phyloP scores from a whole-genome alignment of 257 asterid genomes.

The Solanum lycopersicoides region DNA sequence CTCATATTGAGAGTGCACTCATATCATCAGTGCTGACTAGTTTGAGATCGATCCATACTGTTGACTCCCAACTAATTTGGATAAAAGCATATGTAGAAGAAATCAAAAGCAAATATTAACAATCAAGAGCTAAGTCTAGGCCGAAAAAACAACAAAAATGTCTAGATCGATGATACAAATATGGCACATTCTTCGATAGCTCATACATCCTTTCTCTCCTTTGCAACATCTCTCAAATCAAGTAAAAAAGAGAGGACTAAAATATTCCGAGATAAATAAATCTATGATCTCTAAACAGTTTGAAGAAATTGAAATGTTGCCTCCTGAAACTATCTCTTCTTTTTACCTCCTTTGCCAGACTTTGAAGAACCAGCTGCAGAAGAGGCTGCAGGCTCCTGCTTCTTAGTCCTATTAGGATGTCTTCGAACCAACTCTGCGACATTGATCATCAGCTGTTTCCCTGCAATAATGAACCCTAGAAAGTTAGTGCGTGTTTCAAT shows the following conservation, averaged over 20 bases:
- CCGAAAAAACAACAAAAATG: not conserved
- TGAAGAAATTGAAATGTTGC: not conserved
- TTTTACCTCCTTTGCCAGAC: conserved; percentile 84
- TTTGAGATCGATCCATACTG: not conserved
- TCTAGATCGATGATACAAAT: not conserved
- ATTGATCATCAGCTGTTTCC: conserved; percentile 77
- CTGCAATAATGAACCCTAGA: conserved; percentile 11
- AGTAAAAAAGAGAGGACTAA: not conserved
- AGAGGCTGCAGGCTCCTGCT: conserved; percentile 64
- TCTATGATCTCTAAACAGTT: not conserved
- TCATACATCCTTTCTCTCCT: not conserved
- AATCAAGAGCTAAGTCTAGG: not conserved
- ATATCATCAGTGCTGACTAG: not conserved
- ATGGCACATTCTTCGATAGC: not conserved
- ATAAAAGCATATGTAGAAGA: not conserved
- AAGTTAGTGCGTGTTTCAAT: not conserved
- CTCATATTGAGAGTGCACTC: not conserved
- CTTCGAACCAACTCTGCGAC: conserved; percentile 87
- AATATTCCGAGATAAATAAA: not conserved
- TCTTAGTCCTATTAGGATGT: conserved; percentile 84
- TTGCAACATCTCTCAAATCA: not conserved
- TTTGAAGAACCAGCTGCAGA: conserved; percentile 56
- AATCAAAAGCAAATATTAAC: not conserved
- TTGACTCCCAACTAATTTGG: not conserved
- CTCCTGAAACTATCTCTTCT: conserved; percentile 44